These are phyloP conservation scores for Polytrichum commune DNA, from an alignment of 225 moss, liverwort and hornwort species.

Conservation along the genomic window DNA sequence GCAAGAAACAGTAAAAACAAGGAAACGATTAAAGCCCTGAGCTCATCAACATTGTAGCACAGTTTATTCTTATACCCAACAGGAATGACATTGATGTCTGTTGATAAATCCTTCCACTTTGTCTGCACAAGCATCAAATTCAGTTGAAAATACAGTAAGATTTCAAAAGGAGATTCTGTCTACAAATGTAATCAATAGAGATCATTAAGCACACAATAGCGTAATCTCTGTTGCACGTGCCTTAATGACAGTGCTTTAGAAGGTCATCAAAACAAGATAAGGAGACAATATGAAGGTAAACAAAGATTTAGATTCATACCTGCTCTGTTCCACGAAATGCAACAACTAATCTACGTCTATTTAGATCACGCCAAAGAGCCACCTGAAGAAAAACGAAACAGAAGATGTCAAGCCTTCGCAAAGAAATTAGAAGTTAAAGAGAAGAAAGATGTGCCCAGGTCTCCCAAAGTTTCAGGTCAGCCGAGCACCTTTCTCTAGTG, in stretches of 20 bases:
- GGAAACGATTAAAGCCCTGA: too few species aligned
- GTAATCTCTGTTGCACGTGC: too few species aligned
- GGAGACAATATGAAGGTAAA: too few species aligned
- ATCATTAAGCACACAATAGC: too few species aligned
- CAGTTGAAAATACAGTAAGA: too few species aligned
- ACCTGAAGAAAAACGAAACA: constrained; percentile 29
- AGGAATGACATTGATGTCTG: constrained; percentile 70
- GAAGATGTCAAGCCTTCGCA: background rate
- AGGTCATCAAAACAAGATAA: too few species aligned
- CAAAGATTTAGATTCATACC: constrained; percentile 18
- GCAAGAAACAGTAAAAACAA: too few species aligned
- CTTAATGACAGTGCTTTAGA: too few species aligned
- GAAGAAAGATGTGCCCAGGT: background rate
- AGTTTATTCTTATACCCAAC: constrained; percentile 35
- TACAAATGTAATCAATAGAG: too few species aligned
- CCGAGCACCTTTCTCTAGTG: too few species aligned
- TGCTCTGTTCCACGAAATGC: constrained; percentile 93
- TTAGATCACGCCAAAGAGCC: constrained; percentile 78
- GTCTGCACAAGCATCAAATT: constrained; percentile 41
- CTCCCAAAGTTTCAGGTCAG: background rate
- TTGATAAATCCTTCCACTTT: constrained; percentile 84
- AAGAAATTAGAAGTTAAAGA: background rate
- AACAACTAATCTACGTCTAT: constrained; percentile 66
- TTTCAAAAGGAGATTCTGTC: too few species aligned
- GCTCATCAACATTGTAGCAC: too few species aligned